Evolutionary conservation across 2,329 filamentous ascomycete species (phyloP).

Genomic region (Colletotrichum navitas): DNA sequence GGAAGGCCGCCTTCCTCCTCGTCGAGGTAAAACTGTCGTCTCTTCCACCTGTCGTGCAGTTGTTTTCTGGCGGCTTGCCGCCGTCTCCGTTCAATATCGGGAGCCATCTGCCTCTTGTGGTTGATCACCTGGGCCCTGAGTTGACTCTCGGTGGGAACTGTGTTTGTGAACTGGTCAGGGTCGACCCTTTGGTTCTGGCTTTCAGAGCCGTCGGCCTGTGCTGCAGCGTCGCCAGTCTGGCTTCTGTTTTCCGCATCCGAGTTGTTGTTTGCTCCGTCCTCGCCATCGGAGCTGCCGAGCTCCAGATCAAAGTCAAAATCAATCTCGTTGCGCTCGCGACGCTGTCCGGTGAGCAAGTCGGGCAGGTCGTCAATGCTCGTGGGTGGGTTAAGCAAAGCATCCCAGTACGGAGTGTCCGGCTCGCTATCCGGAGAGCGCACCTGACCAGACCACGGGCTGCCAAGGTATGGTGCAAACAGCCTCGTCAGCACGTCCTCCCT

Average conservation of each 20-base stretch:
- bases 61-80: conserved; percentile 60
- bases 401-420: conserved; percentile 57
- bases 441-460: conserved; percentile 45
- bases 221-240: neutral
- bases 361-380: conserved; percentile 58
- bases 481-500: conserved; percentile 71
- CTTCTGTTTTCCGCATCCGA: conserved; percentile 47
- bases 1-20: conserved; percentile 82
- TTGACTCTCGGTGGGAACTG: conserved; percentile 57
- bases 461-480: conserved; percentile 57
- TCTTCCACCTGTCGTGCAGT: conserved; percentile 79
- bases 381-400: conserved; percentile 61
- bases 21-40: conserved; percentile 85
- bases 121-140: conserved; percentile 54
- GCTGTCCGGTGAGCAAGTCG: conserved; percentile 51
- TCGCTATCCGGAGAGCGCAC: conserved; percentile 49
- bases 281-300: conserved; percentile 43
- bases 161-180: conserved; percentile 48
- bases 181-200: conserved; percentile 42
- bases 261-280: conserved; percentile 45
- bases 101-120: conserved; percentile 52
- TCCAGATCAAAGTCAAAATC: conserved; percentile 41
- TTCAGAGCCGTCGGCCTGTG: conserved; percentile 28
- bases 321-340: conserved; percentile 41
- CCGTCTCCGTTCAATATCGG: conserved; percentile 56